These are phyloP conservation scores for Diaporthe eres DNA, from an alignment of 2,329 filamentous ascomycete species.

Conservation along the genomic window DNA sequence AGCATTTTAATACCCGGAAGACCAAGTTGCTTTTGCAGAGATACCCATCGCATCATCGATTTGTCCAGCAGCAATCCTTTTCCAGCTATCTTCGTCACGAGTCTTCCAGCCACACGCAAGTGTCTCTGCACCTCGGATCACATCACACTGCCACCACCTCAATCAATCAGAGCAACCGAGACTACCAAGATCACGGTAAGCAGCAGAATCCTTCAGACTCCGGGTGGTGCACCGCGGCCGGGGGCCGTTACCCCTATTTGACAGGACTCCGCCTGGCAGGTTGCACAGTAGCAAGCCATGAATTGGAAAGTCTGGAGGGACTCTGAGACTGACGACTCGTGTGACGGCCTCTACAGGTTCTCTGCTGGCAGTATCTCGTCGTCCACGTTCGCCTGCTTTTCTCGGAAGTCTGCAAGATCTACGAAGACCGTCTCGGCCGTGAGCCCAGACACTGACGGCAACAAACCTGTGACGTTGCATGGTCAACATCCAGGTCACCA, in stretches of 20 bases:
- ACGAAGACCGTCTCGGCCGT: slow-evolving; percentile 25
- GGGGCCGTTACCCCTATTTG: slow-evolving; percentile 26
- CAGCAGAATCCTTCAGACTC: slow-evolving; percentile 11
- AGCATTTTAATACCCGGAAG: slow-evolving; percentile 32
- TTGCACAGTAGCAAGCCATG: neutral
- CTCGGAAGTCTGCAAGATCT: slow-evolving; percentile 17
- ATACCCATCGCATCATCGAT: slow-evolving; percentile 36
- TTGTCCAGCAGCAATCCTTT: slow-evolving; percentile 19
- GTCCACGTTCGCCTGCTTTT: neutral
- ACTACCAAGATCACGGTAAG: slow-evolving; percentile 20
- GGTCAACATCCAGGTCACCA: slow-evolving; percentile 22
- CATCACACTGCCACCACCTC: slow-evolving; percentile 40
- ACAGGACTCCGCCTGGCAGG: slow-evolving; percentile 19
- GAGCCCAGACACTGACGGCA: slow-evolving; percentile 12
- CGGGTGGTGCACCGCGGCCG: slow-evolving; percentile 4
- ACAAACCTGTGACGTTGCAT: slow-evolving; percentile 33
- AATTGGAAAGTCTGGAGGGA: neutral
- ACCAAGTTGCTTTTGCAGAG: slow-evolving; percentile 29
- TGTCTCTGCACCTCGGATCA: slow-evolving; percentile 46
- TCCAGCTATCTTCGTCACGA: slow-evolving; percentile 25
- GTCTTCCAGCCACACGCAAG: slow-evolving; percentile 44
- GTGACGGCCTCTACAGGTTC: neutral
- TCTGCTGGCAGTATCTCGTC: neutral
- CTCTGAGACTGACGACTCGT: slow-evolving; percentile 17
- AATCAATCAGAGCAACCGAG: neutral